A percentile compares a stretch with the other conserved stretches of the same genome.
phyloP scores from a whole-genome alignment of 2,329 filamentous ascomycete species.

The Ceratocystis papillata region DNA sequence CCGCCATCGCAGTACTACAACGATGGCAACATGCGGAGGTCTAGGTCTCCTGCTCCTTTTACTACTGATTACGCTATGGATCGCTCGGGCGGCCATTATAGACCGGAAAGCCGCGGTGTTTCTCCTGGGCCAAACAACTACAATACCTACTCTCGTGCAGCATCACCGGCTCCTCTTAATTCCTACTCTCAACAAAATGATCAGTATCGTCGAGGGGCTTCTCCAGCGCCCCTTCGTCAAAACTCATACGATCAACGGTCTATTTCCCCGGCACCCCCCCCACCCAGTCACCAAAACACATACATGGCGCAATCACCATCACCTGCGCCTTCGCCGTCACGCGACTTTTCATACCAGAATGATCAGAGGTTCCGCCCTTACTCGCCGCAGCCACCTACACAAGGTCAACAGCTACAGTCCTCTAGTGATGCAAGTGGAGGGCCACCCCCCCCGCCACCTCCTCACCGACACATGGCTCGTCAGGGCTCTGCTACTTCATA shows the following conservation, averaged over 20 bases:
- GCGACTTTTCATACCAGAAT: conserved; percentile 31
- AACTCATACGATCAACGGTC: conserved; percentile 24
- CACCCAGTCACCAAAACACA: conserved; percentile 21
- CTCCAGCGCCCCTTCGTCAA: conserved; percentile 24
- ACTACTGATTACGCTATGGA: conserved; percentile 26
- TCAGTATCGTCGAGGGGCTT: conserved; percentile 29
- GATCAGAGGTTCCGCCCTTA: conserved; percentile 27
- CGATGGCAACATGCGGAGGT: conserved; percentile 23
- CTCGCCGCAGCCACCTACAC: conserved; percentile 25
- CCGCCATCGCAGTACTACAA: conserved; percentile 23
- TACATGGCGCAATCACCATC: conserved; percentile 29
- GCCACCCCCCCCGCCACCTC: conserved; percentile 71
- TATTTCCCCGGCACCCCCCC: conserved; percentile 24
- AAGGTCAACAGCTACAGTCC: conserved; percentile 21
- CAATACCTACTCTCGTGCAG: conserved; percentile 29
- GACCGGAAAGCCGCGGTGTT: conserved; percentile 24
- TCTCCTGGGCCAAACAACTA: conserved; percentile 29
- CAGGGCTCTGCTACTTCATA: conserved; percentile 35
- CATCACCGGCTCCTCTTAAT: conserved; percentile 34
- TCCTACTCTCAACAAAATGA: conserved; percentile 26
- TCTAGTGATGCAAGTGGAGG: conserved; percentile 39
- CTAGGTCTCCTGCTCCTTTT: conserved; percentile 33
- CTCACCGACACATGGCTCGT: conserved; percentile 57
- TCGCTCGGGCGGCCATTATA: neutral
- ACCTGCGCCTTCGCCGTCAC: conserved; percentile 33